Base-by-base conservation (phyloP, 371 early-diverging fungal species). In the Batrachochytrium dendrobatidis region DNA sequence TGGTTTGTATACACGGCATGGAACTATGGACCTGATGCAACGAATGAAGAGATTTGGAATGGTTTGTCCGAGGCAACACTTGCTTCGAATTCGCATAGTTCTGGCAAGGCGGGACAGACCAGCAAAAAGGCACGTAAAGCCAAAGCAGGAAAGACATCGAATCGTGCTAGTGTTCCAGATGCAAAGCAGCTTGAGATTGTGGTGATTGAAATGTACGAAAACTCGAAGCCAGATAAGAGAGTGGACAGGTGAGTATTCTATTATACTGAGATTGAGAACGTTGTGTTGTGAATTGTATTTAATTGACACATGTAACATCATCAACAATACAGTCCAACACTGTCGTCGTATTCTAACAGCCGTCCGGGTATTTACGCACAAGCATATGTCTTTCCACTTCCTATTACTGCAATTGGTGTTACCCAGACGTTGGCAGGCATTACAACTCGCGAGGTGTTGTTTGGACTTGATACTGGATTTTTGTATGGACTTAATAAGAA, bases 1-100 rank as follows among this genome's bases (percentile, higher is more conserved):
- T 87, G 86, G 79, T 80, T 92, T n/a, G 80, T 94, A 8, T 87
- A 89, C 67, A 83, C 88, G 31, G 91, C 85, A 71, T 96, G 90
- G 89, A 89, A 86, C 62, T 85, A 88, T 48, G 89, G 56, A 34
- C 73, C 65, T 56, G 76, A 64, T 81, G 90, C 46, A 81, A 6
- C 32, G 3, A n/a, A 24, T 22, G 51, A 51, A 7, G 51, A 51
- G 30, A 32, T 24, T 3, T 51, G 51, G 51, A 4, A 51, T 32
- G 3, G 8, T 7, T 7, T 45, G 80, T 58, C 75, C 80, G 66
- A 75, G 51, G 17, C 26, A 53, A 44, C 12, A 34, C 48, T 24
- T 18, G 61, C 43, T 35, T 15, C 29, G 49, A 15, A 4, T 20
- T 25, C 31, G 2, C 24, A n/a, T 8, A 39, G 39, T 39, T 39